Evolutionary conservation across 208 protist species (phyloP), one percentile per base, ranked within the genome.

Genomic region (Leishmania tarentolae): DNA sequence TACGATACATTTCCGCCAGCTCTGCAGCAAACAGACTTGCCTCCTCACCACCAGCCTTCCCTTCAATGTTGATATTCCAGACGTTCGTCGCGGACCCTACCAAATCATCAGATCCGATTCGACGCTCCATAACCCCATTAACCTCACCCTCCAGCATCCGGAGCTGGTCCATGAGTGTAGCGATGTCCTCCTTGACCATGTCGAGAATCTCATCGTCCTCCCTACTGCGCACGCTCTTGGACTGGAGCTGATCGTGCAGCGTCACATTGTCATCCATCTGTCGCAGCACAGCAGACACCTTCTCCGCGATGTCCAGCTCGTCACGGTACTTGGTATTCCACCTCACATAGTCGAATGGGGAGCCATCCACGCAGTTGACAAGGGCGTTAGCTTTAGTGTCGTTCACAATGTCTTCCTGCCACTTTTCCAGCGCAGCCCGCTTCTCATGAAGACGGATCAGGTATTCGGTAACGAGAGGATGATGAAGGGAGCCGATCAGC

Each of bases 11-110:
- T 68, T 96, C 95, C 8, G 87, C 81, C 69, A 98, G 81, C 79
- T 98, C 95, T 0, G 79, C 78, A n/a, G 95, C 95, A 83, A 98
- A 98, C 21, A 96, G 87, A 3, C 84, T 88, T 21, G 95, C 95
- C 86, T 98, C 95, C 70, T 94, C 91, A 35, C 95, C 95, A 9
- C 95, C 95, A 8, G 95, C 95, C 74, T 93, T 95, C 19, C 95
- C 95, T 35, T 83, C 68, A 24, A 97, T 87, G 5, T 77, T 89
- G 52, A 97, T 56, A 61, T 87, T 91, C 93, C 93, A 97, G 24
- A 87, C 80, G 21, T 88, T 87, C 72, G 87, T 95, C 6, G 89
- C 90, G 37, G 93, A 95, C 56, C 87, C 93, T 7, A 98, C 81
- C 40, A 92, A 78, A 82, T 98, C 93, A 56, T 93, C 86, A n/a